phyloP scores from a whole-genome alignment of 805 yeast species.

The Diddensiella santjacobensis region DNA sequence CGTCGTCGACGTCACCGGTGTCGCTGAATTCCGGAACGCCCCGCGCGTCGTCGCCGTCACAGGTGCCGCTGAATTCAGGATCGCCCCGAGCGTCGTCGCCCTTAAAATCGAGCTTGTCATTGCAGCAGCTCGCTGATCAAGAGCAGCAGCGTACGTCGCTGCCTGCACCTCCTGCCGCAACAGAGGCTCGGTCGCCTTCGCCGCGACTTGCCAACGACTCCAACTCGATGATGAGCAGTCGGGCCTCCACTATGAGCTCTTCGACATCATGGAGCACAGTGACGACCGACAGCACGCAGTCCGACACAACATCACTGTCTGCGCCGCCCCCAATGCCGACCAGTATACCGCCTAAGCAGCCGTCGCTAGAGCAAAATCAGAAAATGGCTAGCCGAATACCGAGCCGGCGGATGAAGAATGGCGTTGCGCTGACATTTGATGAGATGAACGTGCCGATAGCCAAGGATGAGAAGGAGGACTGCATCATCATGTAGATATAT shows the following conservation, averaged over 20 bases:
- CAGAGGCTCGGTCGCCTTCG: not conserved
- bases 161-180: not conserved
- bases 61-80: too few relatives aligned
- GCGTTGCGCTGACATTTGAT: constrained; percentile 33
- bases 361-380: not conserved
- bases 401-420: not conserved
- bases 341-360: not conserved
- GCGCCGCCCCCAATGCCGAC: not conserved
- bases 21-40: too few relatives aligned
- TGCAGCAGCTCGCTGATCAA: not conserved
- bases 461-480: constrained; percentile 27
- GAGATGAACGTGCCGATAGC: constrained; percentile 33
- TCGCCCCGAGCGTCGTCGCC: not conserved
- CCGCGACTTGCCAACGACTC: not conserved
- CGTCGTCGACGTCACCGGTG: too few relatives aligned
- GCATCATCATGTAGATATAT: constrained; percentile 29
- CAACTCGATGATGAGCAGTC: constrained; percentile 3
- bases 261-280: constrained; percentile 7
- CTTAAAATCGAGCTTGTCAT: not conserved
- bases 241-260: constrained; percentile 14
- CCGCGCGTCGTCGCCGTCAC: too few relatives aligned
- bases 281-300: constrained; percentile 3
- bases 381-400: not conserved
- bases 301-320: not conserved
- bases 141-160: not conserved